Base-by-base conservation (phyloP, 225 moss, liverwort and hornwort genomes). In the Neckera pumila region DNA sequence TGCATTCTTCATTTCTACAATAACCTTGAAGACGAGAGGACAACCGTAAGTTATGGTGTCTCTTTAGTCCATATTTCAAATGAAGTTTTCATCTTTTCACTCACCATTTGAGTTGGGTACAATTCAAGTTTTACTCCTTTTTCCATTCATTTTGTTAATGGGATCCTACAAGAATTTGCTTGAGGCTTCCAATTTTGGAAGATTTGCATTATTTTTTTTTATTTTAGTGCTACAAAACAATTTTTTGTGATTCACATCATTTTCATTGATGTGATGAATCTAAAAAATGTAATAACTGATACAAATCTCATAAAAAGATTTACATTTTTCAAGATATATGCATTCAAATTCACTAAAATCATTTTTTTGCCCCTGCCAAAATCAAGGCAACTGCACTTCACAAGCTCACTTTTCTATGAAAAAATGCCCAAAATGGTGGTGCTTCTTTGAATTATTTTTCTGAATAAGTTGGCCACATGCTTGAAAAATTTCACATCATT, bases 91-190 rank as follows among this genome's bases (percentile, higher is more conserved):
- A n/a, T n/a, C n/a, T 54, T 63, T 82, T 20, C 5, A 56, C 7
- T 26, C 7, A 26, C 26, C 16, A 26, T 38, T 57, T 76, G 21
- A 34, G 0, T 0, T 13, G 0, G 5, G 8, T 14, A 53, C 14
- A 54, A 23, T 7, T 45, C 45, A 45, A 45, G 45, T 8, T 45
- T 8, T 6, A 12, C 4, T 45, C 23, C 23, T 22, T 76, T 36
- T 76, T 14, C 1, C 8, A 22, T 22, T 14, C 5, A 53, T 36
- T 14, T 76, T 22, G 23, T 54, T 54, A 36, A 76, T 53, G 14
- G 3, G 3, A 14, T 14, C 14, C 2, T 53, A 13, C 5, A 76
- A 53, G 17, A 51, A 31, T 51, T 13, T 76, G 8, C 5, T 34
- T 14, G 2, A 76, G 5, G 22, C 14, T 76, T 36, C 2, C 6